Base-by-base conservation (phyloP, 441 rosid species). In the Mallotus japonicus region DNA sequence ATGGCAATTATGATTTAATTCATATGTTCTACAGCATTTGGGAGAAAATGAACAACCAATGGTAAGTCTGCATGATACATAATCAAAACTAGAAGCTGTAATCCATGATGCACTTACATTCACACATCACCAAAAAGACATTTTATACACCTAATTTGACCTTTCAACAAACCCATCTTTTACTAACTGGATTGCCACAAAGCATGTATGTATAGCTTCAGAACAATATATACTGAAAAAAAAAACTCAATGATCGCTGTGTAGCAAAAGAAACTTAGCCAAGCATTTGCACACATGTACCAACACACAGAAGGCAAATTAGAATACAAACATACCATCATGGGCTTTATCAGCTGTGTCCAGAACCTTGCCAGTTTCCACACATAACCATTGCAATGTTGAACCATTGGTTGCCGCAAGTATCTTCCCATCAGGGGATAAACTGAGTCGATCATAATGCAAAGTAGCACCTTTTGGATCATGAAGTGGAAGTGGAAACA, bases 381-480 rank as follows among this genome's bases (percentile, higher is more conserved):
- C 79, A 84, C 86, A 86, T 72, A 95, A 75, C 98, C 99, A 95
- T 80, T 93, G 97, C 82, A 95, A 76, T 61, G 83, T 85, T 11
- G 97, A 86, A 79, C 93, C 92, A 79, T 89, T 89, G 47, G 88
- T 89, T 69, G 92, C 84, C 53, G 89, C 97, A 85, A 95, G 79
- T 78, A 92, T 86, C 85, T 79, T 95, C 69, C 96, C 97, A 82
- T 95, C 98, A 24, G 97, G 97, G 61, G 97, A 95, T 73, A 95
- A 66, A 79, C 90, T 82, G 64, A 93, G 94, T 69, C 82, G 90
- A 77, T 93, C 91, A 81, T 90, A 95, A 77, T 89, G 92, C 83
- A 93, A 61, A 49, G 88, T 76, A 74, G 88, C 75, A 5, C 93
- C 98, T 60, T 44, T 77, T 72, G 96, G 75, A 81, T 90, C 94